These are phyloP conservation scores for Myxozyma lipomycoides DNA, from an alignment of 805 yeast species.

Conservation along the genomic window DNA sequence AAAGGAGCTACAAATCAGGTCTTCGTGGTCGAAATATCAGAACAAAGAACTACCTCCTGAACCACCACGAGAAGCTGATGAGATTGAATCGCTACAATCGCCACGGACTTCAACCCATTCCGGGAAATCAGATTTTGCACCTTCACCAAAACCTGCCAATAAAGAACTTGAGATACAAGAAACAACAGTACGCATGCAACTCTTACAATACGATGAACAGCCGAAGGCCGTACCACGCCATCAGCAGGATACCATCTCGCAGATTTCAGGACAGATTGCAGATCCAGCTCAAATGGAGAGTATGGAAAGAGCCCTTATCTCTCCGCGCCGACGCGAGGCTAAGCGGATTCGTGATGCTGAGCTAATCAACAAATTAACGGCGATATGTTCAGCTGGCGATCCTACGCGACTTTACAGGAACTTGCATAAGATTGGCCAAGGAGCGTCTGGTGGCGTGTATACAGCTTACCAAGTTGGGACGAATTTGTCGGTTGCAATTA, in stretches of 20 bases:
- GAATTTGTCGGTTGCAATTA: constrained; percentile 71
- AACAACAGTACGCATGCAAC: background rate
- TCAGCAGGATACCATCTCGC: background rate
- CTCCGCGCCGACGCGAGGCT: constrained; percentile 67
- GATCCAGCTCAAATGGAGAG: background rate
- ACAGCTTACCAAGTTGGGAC: constrained; percentile 63
- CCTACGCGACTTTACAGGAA: constrained; percentile 62
- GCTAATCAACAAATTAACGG: constrained; percentile 70
- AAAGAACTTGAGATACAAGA: too few species aligned
- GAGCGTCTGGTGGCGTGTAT: constrained; percentile 96
- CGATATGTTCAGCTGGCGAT: constrained; percentile 77
- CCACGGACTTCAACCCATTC: background rate
- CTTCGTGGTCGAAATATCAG: constrained; percentile 14
- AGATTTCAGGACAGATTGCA: background rate
- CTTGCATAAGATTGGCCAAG: constrained; percentile 87
- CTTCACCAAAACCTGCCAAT: constrained; percentile 5
- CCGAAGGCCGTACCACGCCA: background rate
- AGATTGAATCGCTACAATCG: background rate
- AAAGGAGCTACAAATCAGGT: constrained; percentile 10
- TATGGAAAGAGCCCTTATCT: constrained; percentile 13
- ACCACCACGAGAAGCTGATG: constrained; percentile 6
- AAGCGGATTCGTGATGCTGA: constrained; percentile 72
- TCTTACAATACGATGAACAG: background rate
- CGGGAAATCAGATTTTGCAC: background rate
- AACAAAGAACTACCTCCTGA: constrained; percentile 26